Conservation (phyloP, 1,139 yeast species). For the Zygosaccharomyces sapae region DNA sequence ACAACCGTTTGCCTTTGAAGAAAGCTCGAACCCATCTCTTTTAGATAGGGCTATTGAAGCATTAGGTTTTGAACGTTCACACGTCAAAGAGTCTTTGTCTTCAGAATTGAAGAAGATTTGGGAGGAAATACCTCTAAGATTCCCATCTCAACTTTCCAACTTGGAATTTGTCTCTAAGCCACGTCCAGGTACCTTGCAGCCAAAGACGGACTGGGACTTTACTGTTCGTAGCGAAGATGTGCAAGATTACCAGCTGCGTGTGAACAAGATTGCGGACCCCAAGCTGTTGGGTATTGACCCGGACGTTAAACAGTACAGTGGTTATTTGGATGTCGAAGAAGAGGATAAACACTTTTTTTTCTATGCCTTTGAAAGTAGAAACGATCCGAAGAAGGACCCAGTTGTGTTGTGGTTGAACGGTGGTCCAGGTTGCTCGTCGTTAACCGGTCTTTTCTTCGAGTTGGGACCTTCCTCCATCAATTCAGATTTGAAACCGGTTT, state of each 20-base stretch:
- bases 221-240: slow-evolving; percentile 44
- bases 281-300: slow-evolving; percentile 66
- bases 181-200: slow-evolving; percentile 36
- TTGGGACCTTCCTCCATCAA: slow-evolving; percentile 80
- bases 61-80: slow-evolving; percentile 43
- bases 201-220: slow-evolving; percentile 49
- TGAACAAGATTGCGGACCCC: slow-evolving; percentile 49
- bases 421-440: slow-evolving; percentile 87
- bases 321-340: slow-evolving; percentile 79
- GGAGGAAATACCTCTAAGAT: slow-evolving; percentile 56
- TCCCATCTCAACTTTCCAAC: slow-evolving; percentile 49
- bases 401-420: slow-evolving; percentile 85
- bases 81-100: slow-evolving; percentile 42
- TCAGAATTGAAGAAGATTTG: slow-evolving; percentile 50
- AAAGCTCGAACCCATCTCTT: slow-evolving; percentile 20
- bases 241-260: slow-evolving; percentile 58
- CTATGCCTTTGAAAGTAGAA: slow-evolving; percentile 88
- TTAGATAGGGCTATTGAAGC: slow-evolving; percentile 39
- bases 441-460: slow-evolving; percentile 89
- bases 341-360: slow-evolving; percentile 80
- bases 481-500: slow-evolving; percentile 60
- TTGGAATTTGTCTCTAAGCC: slow-evolving; percentile 51
- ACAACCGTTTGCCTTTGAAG: slow-evolving; percentile 28
- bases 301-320: slow-evolving; percentile 73
- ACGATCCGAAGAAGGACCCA: slow-evolving; percentile 83